Conservation (phyloP, 208 protist genomes). For the Jaenimonas drosophilae region DNA sequence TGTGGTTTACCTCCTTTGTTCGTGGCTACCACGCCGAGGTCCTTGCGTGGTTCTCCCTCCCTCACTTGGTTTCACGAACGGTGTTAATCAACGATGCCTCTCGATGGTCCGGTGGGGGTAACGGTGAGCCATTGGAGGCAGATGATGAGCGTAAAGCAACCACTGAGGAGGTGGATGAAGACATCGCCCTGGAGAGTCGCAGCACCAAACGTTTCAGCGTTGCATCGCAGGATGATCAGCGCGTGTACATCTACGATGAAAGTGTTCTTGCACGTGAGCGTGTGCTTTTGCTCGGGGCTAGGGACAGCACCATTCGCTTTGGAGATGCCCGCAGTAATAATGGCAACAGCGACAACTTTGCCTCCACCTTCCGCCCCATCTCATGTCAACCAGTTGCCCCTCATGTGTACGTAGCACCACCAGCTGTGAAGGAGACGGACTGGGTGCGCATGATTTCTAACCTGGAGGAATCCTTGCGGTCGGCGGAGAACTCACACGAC, state of each 20-base stretch:
- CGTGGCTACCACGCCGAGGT: constrained; percentile 21
- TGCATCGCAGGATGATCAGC: not conserved
- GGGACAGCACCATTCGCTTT: not conserved
- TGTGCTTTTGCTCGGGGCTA: not conserved
- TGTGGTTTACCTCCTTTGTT: constrained; percentile 51
- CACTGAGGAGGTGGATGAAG: too few relatives aligned
- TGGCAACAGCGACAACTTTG: too few relatives aligned
- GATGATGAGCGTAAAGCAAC: too few relatives aligned
- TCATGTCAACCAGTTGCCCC: not conserved
- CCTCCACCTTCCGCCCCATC: too few relatives aligned
- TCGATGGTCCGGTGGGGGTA: too few relatives aligned
- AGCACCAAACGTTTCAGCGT: not conserved
- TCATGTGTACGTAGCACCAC: not conserved
- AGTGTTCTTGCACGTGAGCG: constrained; percentile 1
- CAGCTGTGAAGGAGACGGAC: too few relatives aligned
- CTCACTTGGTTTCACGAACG: constrained; percentile 37
- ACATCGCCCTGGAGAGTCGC: not conserved
- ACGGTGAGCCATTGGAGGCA: too few relatives aligned
- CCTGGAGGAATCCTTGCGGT: too few relatives aligned
- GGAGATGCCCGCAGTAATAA: too few relatives aligned
- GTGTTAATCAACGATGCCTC: too few relatives aligned
- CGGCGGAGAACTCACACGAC: too few relatives aligned
- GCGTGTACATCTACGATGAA: constrained; percentile 1
- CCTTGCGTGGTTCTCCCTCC: constrained; percentile 40
- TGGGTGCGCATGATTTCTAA: too few relatives aligned